Base-by-base conservation (phyloP, 2,329 filamentous ascomycete genomes). In the Fusarium sp. region DNA sequence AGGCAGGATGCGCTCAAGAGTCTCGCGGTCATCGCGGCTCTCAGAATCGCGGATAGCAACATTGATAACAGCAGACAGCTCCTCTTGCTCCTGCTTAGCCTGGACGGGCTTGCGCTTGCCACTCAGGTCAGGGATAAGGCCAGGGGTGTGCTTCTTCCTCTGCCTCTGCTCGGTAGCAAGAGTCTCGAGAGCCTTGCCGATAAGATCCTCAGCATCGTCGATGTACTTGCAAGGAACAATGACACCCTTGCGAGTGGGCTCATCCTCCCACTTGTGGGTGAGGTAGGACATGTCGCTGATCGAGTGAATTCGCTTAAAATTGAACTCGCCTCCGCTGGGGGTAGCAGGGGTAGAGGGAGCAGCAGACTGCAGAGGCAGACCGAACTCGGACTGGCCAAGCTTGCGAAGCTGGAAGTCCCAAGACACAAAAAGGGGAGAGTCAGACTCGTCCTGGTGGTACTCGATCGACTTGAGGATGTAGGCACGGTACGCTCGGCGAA, bases 331-430 rank as follows among this genome's bases (percentile, higher is more conserved):
- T 70, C 87, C 87, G 27, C 87, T 88, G 16, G 93, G 93, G 2
- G 93, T 96, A 53, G 91, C 91, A n/a, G 95, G 94, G 6, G 94
- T 93, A 11, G 95, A 97, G 35, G 96, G 94, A 72, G 93, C 92
- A 17, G 92, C 92, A 3, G 94, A 95, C 80, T 92, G 90, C 16
- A 95, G 83, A 11, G 94, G 92, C 71, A 97, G 87, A 36, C 95
- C 95, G 75, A 96, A 97, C 81, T 98, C 96, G 16, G 93, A 92
- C 81, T 97, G 92, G 36, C 95, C 96, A 76, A 98, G 92, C 88
- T 98, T 98, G 81, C 95, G 92, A 68, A 99, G 91, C 66, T 94
- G 89, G 82, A 99, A 99, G 84, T 98, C 96, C 96, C 96, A 99
- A 12, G 95, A 94, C 44, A 98, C 87, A 79, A 93, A 98, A 11